These are phyloP conservation scores for Metschnikowia bowlesiae DNA, from an alignment of 805 yeast genomes.

Conservation along the genomic window DNA sequence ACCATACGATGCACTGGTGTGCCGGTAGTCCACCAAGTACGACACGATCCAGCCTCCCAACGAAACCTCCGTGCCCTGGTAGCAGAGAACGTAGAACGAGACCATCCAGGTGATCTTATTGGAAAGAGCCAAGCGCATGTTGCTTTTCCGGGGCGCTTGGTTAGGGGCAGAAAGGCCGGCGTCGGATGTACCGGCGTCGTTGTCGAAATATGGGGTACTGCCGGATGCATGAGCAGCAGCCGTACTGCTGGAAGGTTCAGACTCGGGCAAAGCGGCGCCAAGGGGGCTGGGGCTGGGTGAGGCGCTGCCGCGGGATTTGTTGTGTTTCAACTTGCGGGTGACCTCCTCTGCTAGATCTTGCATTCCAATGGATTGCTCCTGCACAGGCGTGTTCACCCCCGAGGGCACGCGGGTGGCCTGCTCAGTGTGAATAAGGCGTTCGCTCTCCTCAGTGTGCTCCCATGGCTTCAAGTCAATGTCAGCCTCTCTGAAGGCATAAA, in stretches of 20 bases:
- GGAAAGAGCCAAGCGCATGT: constrained; percentile 15
- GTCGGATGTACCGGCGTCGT: neutral
- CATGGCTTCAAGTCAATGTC: constrained; percentile 17
- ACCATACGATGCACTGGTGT: constrained; percentile 16
- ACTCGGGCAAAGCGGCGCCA: no score
- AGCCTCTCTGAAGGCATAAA: constrained; percentile 14
- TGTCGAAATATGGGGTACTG: no score
- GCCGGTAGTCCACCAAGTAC: constrained; percentile 20
- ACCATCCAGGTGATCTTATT: constrained; percentile 19
- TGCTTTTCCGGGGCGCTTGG: neutral
- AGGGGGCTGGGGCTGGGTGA: neutral
- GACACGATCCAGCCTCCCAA: constrained; percentile 25
- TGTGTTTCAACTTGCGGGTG: neutral
- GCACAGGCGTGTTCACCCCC: neutral
- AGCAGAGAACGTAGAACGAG: constrained; percentile 17
- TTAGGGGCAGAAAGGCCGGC: no score
- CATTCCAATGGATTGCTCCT: constrained; percentile 7
- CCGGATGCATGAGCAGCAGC: no score
- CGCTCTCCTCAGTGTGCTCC: constrained; percentile 13
- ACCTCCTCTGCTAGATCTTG: constrained; percentile 3
- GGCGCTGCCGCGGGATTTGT: neutral
- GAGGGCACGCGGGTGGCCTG: neutral
- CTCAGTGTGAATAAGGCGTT: neutral
- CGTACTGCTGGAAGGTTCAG: no score
- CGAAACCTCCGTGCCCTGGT: constrained; percentile 22